Percentiles rank a stretch among this genome's conserved stretches.
phyloP scores from a whole-genome alignment of 768 basidiomycete genomes.

The Russula foetens region DNA sequence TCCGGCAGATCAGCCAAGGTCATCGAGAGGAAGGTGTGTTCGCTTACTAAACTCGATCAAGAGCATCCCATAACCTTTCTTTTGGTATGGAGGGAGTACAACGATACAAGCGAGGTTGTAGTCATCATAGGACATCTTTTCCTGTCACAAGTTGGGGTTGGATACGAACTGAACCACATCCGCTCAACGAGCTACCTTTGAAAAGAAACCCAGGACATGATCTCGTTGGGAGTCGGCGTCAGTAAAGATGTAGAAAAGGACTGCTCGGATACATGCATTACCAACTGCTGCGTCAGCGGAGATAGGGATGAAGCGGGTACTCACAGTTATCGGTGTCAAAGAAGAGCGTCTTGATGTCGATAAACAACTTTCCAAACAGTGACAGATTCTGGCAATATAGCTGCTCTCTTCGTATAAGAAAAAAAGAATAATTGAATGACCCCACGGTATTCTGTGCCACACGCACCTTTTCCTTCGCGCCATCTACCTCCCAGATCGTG shows the following conservation, averaged over 20 bases:
- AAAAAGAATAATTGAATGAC: background rate
- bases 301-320: constrained; percentile 21
- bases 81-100: constrained; percentile 88
- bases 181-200: constrained; percentile 37
- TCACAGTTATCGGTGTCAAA: constrained; percentile 84
- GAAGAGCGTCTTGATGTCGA: constrained; percentile 93
- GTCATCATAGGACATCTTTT: constrained; percentile 93
- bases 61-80: constrained; percentile 85
- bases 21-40: background rate
- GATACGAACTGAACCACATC: background rate
- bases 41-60: constrained; percentile 94
- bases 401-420: constrained; percentile 33
- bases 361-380: constrained; percentile 96
- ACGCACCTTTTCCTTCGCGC: constrained; percentile 70
- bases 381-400: constrained; percentile 95
- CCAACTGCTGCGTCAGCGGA: background rate
- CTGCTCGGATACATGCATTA: constrained; percentile 29
- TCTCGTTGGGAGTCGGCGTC: constrained; percentile 74
- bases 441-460: background rate
- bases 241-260: constrained; percentile 89
- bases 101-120: constrained; percentile 98
- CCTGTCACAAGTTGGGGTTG: constrained; percentile 36
- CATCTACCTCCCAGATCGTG: constrained; percentile 95
- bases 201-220: constrained; percentile 73
- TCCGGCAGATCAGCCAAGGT: background rate